Percentiles rank a stretch among this genome's conserved stretches.
Evolutionary conservation across 2,329 filamentous ascomycete species (phyloP).

Genomic region (Coccinonectria pachysandricola): DNA sequence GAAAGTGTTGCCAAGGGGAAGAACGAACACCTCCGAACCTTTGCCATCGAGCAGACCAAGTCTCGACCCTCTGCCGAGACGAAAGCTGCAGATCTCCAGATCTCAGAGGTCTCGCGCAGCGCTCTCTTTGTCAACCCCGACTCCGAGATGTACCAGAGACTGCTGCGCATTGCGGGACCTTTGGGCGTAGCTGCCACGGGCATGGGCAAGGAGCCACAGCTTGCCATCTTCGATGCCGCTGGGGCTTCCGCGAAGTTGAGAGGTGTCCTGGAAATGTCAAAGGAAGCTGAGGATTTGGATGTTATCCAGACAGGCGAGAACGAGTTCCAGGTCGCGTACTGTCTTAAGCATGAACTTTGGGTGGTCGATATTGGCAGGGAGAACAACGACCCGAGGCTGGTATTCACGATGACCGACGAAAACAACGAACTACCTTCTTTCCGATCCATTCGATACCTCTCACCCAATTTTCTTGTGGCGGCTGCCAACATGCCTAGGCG

Average conservation of each 20-base stretch:
- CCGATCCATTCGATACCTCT: constrained; percentile 49
- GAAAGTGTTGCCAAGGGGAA: constrained; percentile 61
- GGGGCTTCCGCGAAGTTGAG: constrained; percentile 36
- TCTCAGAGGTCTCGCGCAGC: constrained; percentile 42
- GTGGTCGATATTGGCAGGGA: constrained; percentile 48
- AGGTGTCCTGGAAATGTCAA: constrained; percentile 39
- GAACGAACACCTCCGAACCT: constrained; percentile 76
- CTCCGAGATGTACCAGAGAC: constrained; percentile 48
- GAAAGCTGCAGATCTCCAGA: constrained; percentile 23
- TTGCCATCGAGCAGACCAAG: constrained; percentile 45
- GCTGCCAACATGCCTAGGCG: constrained; percentile 49
- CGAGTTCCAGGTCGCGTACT: constrained; percentile 66
- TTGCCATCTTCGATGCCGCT: constrained; percentile 63
- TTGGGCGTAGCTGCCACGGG: constrained; percentile 73
- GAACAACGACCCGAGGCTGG: constrained; percentile 36
- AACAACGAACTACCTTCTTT: constrained; percentile 40
- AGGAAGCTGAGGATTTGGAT: constrained; percentile 60
- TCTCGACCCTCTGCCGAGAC: constrained; percentile 20
- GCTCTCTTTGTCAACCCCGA: constrained; percentile 40
- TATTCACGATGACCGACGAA: constrained; percentile 46
- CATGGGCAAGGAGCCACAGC: constrained; percentile 62
- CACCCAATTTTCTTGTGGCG: constrained; percentile 46
- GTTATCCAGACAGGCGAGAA: constrained; percentile 49
- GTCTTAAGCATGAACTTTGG: constrained; percentile 65
- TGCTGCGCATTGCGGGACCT: constrained; percentile 49